Evolutionary conservation across 768 basidiomycete species (phyloP).

Genomic region (Filobasidium floriforme): DNA sequence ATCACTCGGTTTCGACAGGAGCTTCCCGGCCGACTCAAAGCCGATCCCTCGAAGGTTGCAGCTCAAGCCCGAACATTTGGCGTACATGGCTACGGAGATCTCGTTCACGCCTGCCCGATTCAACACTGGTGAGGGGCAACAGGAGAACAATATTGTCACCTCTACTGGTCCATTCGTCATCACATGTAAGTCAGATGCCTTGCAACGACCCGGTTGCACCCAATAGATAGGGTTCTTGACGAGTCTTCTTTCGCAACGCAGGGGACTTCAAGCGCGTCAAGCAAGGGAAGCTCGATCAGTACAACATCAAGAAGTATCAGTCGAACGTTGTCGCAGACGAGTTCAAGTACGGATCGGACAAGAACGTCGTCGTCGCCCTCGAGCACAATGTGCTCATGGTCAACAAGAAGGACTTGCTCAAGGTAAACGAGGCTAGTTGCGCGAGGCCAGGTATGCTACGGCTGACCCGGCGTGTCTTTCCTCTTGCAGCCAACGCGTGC

Average conservation of each 20-base stretch:
- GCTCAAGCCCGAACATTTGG: constrained; percentile 81
- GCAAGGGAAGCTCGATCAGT: constrained; percentile 79
- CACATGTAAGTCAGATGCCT: constrained; percentile 54
- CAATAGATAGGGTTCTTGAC: neutral
- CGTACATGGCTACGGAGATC: constrained; percentile 82
- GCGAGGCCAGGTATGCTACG: neutral
- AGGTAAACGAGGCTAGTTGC: constrained; percentile 55
- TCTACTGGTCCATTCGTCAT: constrained; percentile 85
- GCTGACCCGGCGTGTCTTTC: constrained; percentile 1
- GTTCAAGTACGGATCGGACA: constrained; percentile 96
- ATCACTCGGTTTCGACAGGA: constrained; percentile 79
- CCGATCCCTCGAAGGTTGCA: constrained; percentile 82
- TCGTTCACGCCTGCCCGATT: constrained; percentile 94
- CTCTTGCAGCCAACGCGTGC: constrained; percentile 24
- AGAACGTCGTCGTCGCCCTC: constrained; percentile 92
- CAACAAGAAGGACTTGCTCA: constrained; percentile 85
- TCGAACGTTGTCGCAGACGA: constrained; percentile 92
- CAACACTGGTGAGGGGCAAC: constrained; percentile 77
- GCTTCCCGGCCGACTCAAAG: constrained; percentile 90
- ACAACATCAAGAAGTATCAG: constrained; percentile 91
- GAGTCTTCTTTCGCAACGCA: constrained; percentile 10
- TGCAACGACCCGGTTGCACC: neutral
- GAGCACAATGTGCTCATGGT: constrained; percentile 87
- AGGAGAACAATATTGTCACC: constrained; percentile 92
- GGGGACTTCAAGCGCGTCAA: constrained; percentile 92